Conservation (phyloP, 176 grass and related monocot species). For the Saccharum officinarum region DNA sequence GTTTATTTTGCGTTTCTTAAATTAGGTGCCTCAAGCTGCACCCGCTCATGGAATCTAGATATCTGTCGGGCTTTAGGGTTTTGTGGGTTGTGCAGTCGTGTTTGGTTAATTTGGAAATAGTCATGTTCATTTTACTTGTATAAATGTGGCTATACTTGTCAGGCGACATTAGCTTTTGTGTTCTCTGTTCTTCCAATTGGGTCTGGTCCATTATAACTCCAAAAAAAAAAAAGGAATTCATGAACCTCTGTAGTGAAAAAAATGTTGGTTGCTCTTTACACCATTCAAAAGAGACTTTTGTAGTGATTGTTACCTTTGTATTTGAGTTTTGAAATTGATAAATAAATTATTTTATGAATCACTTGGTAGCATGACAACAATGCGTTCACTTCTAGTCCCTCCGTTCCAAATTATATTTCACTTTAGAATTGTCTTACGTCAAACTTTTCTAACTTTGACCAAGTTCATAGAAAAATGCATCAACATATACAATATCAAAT, state of each 20-base stretch:
- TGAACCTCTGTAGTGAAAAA: not conserved
- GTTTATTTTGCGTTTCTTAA: not conserved
- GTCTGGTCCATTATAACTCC: not conserved
- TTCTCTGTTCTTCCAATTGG: slow-evolving; percentile 3
- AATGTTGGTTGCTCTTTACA: not conserved
- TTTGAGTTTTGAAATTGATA: not conserved
- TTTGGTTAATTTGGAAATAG: not conserved
- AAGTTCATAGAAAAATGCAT: not conserved
- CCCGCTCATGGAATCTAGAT: not conserved
- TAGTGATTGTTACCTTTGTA: not conserved
- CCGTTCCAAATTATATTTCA: not conserved
- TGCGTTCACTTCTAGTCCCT: not conserved
- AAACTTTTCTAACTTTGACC: not conserved
- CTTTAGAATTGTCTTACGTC: not conserved
- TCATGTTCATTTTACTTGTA: not conserved
- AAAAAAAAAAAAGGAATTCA: not conserved
- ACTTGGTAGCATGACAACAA: not conserved
- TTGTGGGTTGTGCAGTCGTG: not conserved
- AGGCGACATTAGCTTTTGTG: not conserved
- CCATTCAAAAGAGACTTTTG: not conserved
- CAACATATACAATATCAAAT: not conserved
- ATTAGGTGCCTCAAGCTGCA: not conserved
- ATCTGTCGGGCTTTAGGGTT: not conserved
- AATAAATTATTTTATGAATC: not conserved
- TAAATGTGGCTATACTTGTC: not conserved